Evolutionary conservation across 148 eudicot genomes (phyloP), one percentile per base, ranked within the genome.

Genomic region (Salicornia ramosissima): DNA sequence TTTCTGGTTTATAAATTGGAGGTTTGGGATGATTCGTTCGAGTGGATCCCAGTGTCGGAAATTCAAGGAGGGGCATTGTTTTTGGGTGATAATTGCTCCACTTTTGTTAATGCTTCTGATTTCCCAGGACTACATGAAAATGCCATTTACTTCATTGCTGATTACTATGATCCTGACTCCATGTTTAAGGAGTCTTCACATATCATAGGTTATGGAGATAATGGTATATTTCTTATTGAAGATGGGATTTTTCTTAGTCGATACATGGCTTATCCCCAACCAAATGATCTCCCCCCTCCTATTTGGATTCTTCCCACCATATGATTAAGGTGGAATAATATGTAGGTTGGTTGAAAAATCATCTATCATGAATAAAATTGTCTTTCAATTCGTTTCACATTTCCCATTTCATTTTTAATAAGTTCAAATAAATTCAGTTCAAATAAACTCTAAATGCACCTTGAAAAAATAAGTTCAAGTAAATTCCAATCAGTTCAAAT

Each of bases 51-150:
- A 10, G 33, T 66, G 21, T 8, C 8, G 0, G 33, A 22, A 47
- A 65, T 73, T 21, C 25, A 24, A 15, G 65, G 30, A 10, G 65
- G 46, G 9, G 76, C 76, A 0, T 31, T 73, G 70, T 73, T 65
- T 33, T n/a, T 73, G n/a, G 76, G 76, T n/a, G 76, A 73, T 15
- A 66, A 51, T 18, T 1, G 46, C 65, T 65, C 76, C n/a, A 55
- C 29, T 2, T 64, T 19, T 54, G 70, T 73, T 2, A 73, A 28
- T n/a, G 55, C 76, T 1, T 26, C 64, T 21, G 42, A 43, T n/a
- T 43, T 42, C 8, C 52, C 63, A 12, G 55, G 51, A 13, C 22
- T 73, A 2, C 54, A 43, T 26, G 43, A 31, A 0, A 42, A 73
- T 31, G 15, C 65, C 5, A 46, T 73, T 36, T 73, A 73, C 52